These are phyloP conservation scores for Haplosporangium gracile DNA, from an alignment of 192 early-diverging fungal species.

Conservation along the genomic window DNA sequence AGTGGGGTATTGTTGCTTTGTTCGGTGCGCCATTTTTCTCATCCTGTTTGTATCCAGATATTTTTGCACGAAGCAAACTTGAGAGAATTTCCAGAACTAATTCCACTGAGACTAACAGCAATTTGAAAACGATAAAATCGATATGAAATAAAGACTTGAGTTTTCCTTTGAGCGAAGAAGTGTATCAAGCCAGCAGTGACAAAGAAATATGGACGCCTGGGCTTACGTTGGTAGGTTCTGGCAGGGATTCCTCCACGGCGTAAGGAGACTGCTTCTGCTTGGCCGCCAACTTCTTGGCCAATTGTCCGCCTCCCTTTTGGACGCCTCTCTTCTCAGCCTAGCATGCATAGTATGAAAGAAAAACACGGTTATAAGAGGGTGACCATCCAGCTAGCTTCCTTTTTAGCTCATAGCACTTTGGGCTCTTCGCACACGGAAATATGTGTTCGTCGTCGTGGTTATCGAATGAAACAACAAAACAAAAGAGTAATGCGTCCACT, in stretches of 20 bases:
- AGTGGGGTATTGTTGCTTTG: neutral
- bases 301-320: conserved; percentile 39
- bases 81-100: neutral
- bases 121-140: neutral
- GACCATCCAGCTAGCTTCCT: neutral
- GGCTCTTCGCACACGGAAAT: neutral
- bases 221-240: conserved; percentile 48
- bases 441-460: neutral
- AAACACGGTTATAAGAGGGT: neutral
- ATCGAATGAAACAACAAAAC: no score
- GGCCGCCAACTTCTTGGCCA: conserved; percentile 44
- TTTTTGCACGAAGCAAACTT: neutral
- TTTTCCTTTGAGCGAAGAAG: no score
- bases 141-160: neutral
- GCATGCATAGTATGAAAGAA: neutral
- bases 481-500: neutral
- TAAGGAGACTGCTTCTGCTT: conserved; percentile 40
- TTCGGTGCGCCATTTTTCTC: neutral
- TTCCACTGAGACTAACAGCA: conserved; percentile 4
- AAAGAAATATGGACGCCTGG: no score
- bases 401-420: neutral
- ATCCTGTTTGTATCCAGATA: neutral
- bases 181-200: no score
- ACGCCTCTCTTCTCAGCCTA: conserved; percentile 52
- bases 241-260: conserved; percentile 29